phyloP scores from a whole-genome alignment of 176 grass and related monocot species.

The Cenchrus purpureus region DNA sequence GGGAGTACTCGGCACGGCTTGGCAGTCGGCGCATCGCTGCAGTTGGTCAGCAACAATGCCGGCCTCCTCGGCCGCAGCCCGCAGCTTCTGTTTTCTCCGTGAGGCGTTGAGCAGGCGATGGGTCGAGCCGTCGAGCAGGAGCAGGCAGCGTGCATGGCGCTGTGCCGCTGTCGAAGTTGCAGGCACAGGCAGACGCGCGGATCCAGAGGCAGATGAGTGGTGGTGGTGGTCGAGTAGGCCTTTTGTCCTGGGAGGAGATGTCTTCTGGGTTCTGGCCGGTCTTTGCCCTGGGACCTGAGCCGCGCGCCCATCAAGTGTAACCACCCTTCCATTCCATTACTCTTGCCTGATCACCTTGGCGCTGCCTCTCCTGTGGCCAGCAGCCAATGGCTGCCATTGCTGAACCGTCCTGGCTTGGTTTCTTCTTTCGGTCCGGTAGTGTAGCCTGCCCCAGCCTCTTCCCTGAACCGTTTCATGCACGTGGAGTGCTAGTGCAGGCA shows the following conservation, averaged over 20 bases:
- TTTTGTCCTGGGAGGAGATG: not conserved
- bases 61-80: conserved; percentile 2
- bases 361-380: not conserved
- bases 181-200: conserved; percentile 18
- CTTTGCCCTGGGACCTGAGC: conserved; percentile 27
- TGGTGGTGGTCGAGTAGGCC: not conserved
- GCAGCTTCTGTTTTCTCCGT: conserved; percentile 43
- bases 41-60: conserved; percentile 1
- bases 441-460: conserved; percentile 30
- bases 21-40: not conserved
- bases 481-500: not conserved
- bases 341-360: not conserved
- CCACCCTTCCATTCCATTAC: not conserved
- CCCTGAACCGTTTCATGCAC: conserved; percentile 32
- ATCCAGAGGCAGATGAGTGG: conserved; percentile 33
- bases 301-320: not conserved
- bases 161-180: not conserved
- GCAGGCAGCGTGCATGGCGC: not conserved
- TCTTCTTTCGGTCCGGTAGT: conserved; percentile 36
- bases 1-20: too few species aligned
- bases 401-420: conserved; percentile 35
- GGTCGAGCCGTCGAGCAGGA: not conserved
- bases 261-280: too few species aligned
- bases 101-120: not conserved
- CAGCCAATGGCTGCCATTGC: too few species aligned